Base-by-base conservation (phyloP, 257 asterid genomes). In the Coffea canephora region DNA sequence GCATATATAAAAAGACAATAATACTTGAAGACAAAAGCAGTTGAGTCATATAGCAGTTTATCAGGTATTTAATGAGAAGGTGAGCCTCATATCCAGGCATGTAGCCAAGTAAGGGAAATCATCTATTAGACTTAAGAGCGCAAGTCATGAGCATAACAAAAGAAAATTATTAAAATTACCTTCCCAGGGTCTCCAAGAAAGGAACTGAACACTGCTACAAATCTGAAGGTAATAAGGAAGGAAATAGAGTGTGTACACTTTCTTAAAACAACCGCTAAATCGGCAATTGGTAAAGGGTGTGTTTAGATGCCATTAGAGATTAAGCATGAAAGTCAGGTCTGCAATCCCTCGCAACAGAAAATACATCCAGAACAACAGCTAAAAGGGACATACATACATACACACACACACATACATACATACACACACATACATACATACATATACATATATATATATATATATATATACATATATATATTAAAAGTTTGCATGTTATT, bases 111-210 rank as follows among this genome's bases (percentile, higher is more conserved):
- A 23, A n/a, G 21, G 14, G 36, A 74, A 46, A 75, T 41, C n/a
- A 75, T 34, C 39, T 23, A 15, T 48, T 61, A 45, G 45, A 57
- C n/a, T 34, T 16, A 21, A 0, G 27, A 39, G 34, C 2, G 21
- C 46, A 39, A 71, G 48, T 62, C 52, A 34, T 57, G 27, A 36
- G n/a, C 39, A 69, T 41, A 11, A 55, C 27, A 48, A 23, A 65
- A 73, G 73, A 52, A 41, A 27, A 57, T 61, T 18, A 57, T 39
- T 18, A 43, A 75, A 61, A 59, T 50, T 91, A 96, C 98, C 99
- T 91, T 92, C 95, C 99, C 99, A 94, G 65, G 91, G 86, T 88
- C 91, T 91, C 99, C 99, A 96, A 71, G 98, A 97, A 88, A 94
- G 94, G 85, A 94, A 94, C 74, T 91, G 97, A 82, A 89, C 96